phyloP scores from a whole-genome alignment of 352 stramenopile species.

The Globisporangium abappressorium region DNA sequence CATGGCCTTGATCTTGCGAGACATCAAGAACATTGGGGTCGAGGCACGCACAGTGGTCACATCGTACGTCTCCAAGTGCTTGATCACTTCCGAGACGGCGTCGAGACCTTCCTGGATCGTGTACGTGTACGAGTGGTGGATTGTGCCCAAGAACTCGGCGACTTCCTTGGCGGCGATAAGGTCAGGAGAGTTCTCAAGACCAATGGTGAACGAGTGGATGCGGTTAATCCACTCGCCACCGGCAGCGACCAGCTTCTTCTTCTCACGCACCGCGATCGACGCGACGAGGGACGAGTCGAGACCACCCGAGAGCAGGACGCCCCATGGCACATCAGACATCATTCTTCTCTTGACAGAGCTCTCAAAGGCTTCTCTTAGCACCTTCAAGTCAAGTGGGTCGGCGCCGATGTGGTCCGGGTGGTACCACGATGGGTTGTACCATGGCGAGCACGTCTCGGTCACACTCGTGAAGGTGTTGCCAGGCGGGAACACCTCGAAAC shows the following conservation, averaged over 20 bases:
- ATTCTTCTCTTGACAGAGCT: slow-evolving; percentile 94
- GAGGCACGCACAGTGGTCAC: slow-evolving; percentile 97
- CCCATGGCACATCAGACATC: slow-evolving; percentile 99
- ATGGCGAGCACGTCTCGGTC: slow-evolving; percentile 90
- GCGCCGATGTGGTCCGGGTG: slow-evolving; percentile 57
- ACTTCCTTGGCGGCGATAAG: slow-evolving; percentile 96
- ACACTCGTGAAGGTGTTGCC: slow-evolving; percentile 86
- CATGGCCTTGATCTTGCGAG: slow-evolving; percentile 99
- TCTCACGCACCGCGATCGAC: slow-evolving; percentile 94
- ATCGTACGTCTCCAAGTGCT: slow-evolving; percentile 98
- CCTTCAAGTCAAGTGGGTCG: slow-evolving; percentile 58
- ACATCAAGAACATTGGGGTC: slow-evolving; percentile 99
- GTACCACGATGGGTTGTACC: slow-evolving; percentile 96
- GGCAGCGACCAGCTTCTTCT: slow-evolving; percentile 77
- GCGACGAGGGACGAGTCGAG: slow-evolving; percentile 98
- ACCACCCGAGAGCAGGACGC: slow-evolving; percentile 96
- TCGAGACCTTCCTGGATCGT: slow-evolving; percentile 98
- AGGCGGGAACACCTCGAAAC: slow-evolving; percentile 89
- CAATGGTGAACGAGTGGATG: slow-evolving; percentile 99
- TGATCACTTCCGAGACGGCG: slow-evolving; percentile 97
- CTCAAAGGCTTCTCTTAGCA: slow-evolving; percentile 92
- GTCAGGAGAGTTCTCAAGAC: slow-evolving; percentile 95
- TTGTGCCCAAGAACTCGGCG: slow-evolving; percentile 96
- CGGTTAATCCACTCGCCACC: slow-evolving; percentile 88
- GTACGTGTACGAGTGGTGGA: slow-evolving; percentile 99